Evolutionary conservation across 345 rosid genomes (phyloP).

Genomic region (Populus alba): DNA sequence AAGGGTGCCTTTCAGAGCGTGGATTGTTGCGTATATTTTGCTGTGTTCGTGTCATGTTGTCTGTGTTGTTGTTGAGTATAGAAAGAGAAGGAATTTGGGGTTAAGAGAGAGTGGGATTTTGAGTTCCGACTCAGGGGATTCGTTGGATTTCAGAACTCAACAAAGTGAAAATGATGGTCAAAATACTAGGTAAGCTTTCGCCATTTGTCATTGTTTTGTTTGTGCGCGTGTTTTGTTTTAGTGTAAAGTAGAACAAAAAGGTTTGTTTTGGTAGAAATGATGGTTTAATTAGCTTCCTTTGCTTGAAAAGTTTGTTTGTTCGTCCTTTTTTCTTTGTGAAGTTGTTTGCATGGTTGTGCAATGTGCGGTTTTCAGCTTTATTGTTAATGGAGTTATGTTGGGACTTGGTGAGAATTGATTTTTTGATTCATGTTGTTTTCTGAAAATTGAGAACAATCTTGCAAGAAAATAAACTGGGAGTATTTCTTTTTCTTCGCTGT

Average conservation of each 20-base stretch:
- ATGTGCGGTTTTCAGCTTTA: too few relatives aligned
- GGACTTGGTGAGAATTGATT: too few relatives aligned
- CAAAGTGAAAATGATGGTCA: constrained; percentile 34
- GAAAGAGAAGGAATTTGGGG: constrained; percentile 32
- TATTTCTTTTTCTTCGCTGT: not conserved
- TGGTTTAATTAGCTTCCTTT: too few relatives aligned
- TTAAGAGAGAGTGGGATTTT: constrained; percentile 19
- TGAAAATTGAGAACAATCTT: not conserved
- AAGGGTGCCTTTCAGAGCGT: constrained; percentile 61
- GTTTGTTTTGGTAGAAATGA: not conserved
- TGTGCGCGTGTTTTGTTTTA: not conserved
- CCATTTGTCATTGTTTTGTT: not conserved
- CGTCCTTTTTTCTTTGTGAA: too few relatives aligned
- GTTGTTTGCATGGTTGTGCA: too few relatives aligned
- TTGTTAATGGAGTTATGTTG: too few relatives aligned
- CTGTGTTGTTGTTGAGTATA: constrained; percentile 56
- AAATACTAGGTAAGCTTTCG: constrained; percentile 36
- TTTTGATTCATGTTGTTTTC: not conserved
- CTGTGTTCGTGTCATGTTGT: constrained; percentile 71
- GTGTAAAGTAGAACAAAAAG: not conserved
- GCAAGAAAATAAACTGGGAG: not conserved
- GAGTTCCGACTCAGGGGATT: constrained; percentile 29
- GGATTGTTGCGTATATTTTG: constrained; percentile 61
- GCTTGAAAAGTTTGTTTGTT: too few relatives aligned
- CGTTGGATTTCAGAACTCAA: constrained; percentile 23